Evolutionary conservation across 1,139 yeast species (phyloP), one percentile per base, ranked within the genome.

Genomic region (Pichia sp.): DNA sequence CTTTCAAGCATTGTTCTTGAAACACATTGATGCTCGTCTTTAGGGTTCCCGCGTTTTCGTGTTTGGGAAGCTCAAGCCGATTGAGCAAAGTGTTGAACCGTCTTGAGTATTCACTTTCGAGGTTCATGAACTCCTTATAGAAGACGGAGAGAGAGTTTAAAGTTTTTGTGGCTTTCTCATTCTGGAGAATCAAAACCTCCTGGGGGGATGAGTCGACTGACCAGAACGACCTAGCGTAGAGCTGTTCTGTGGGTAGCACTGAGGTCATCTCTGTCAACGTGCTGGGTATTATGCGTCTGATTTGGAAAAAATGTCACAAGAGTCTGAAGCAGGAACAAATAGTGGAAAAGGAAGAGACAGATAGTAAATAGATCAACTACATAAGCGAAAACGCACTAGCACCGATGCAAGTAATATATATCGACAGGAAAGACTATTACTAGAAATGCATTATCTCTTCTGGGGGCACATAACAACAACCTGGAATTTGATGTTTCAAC

Each of bases 51-150:
- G 79, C 89, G 0, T 80, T 73, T 62, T 87, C 96, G 52, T 70
- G 70, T 2, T 79, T 66, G 0, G 91, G 91, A 1, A 85, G 65
- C 3, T 50, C 49, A 0, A 73, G 64, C 48, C 74, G 75, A 50
- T 71, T 68, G 39, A 87, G 73, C 23, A 89, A 70, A 26, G 73
- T 69, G 41, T 70, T 74, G 57, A 85, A 66, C 56, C 74, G 75
- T 55, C 79, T 76, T 46, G 82, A 71, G 63, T 87, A 87, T 21
- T 89, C 96, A 56, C 82, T 85, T 62, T 89, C 96, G 41, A 89
- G 76, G 8, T 76, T 71, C 2, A 79, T 71, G 45, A 84, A 66
- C 53, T 79, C 82, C 47, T 70, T 70, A 61, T 77, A 80, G 60
- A 73, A 80, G 9, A 69, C 70, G 12, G 73, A 62, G 34, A 80